Percentiles rank a stretch among this genome's conserved stretches.
Conservation (phyloP, 148 eudicot genomes). For the Gaultheria prostrata region DNA sequence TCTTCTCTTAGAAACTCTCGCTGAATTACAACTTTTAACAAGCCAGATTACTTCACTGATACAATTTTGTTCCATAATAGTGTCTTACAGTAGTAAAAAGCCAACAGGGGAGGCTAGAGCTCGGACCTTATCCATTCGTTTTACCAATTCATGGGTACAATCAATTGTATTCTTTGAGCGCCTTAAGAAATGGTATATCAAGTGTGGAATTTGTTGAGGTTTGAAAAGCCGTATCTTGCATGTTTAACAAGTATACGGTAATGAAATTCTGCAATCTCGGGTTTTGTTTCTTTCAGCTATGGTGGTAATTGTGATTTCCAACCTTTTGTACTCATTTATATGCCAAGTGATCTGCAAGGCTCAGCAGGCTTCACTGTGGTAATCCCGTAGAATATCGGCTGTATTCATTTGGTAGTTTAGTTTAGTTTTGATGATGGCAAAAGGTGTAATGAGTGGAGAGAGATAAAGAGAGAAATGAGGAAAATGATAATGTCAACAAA, state of each 20-base stretch:
- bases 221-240: not conserved
- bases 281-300: not conserved
- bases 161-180: not conserved
- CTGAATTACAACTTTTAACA: not conserved
- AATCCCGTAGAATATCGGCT: not conserved
- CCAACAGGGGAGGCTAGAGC: not conserved
- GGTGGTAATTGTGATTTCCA: not conserved
- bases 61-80: not conserved
- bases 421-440: too few relatives aligned
- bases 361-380: not conserved
- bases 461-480: too few relatives aligned
- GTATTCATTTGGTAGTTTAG: too few relatives aligned
- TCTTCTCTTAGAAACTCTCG: constrained; percentile 13
- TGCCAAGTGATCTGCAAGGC: not conserved
- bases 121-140: not conserved
- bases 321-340: not conserved
- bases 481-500: too few relatives aligned
- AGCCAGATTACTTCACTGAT: not conserved
- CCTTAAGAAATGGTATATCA: not conserved
- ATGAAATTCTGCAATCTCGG: not conserved
- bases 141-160: not conserved
- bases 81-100: not conserved
- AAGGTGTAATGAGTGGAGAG: too few relatives aligned
- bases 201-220: not conserved
- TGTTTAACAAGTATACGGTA: not conserved